Conservation (phyloP, 257 asterid species). For the Rubia yunnanensis region DNA sequence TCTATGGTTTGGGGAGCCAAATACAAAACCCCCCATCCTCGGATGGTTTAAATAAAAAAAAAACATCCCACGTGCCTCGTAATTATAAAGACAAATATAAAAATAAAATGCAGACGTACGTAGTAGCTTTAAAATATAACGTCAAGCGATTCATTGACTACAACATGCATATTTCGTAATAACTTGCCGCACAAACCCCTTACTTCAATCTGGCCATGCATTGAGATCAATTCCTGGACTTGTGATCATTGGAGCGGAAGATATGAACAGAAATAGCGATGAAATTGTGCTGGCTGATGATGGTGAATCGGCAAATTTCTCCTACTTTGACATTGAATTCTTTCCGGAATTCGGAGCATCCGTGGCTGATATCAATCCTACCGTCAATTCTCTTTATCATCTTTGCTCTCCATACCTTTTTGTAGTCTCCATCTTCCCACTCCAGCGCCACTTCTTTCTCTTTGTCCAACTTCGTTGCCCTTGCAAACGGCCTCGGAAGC, state of each 20-base stretch:
- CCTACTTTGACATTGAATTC: background rate
- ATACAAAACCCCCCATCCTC: too few relatives aligned
- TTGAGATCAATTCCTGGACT: too few relatives aligned
- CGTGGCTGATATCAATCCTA: background rate
- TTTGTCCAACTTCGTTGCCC: background rate
- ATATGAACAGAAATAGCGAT: background rate
- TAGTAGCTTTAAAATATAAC: too few relatives aligned
- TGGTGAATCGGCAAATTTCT: background rate
- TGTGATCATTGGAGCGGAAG: background rate
- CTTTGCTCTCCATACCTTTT: background rate
- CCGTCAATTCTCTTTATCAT: background rate
- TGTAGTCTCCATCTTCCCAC: background rate
- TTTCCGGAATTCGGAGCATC: background rate
- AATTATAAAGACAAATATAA: too few relatives aligned
- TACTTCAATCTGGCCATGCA: too few relatives aligned
- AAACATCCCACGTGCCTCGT: too few relatives aligned
- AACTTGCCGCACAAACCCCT: too few relatives aligned
- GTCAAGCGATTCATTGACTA: too few relatives aligned
- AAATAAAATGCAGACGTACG: too few relatives aligned
- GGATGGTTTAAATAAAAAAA: too few relatives aligned
- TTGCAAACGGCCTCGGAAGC: background rate
- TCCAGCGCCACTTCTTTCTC: background rate
- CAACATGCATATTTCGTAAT: too few relatives aligned
- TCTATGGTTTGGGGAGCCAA: too few relatives aligned
- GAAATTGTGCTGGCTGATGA: background rate